phyloP scores from a whole-genome alignment of 2,329 filamentous ascomycete genomes.

The Ascochyta fabae region DNA sequence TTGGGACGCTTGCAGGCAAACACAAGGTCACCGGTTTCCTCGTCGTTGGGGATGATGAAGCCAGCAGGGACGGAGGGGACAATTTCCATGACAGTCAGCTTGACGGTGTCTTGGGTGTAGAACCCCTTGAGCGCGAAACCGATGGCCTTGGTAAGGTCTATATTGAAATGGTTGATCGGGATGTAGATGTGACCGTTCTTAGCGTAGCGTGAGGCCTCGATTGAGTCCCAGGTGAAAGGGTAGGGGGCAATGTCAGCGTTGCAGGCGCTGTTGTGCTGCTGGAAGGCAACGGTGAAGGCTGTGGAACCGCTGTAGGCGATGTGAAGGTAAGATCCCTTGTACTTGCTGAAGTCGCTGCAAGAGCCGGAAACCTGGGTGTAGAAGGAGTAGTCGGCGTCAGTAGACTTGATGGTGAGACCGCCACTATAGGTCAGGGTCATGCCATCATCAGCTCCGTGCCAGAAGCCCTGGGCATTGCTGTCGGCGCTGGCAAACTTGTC shows the following conservation, averaged over 20 bases:
- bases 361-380: conserved; percentile 63
- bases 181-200: conserved; percentile 67
- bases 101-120: conserved; percentile 59
- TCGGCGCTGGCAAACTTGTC: conserved; percentile 64
- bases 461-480: conserved; percentile 67
- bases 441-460: conserved; percentile 70
- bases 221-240: conserved; percentile 71
- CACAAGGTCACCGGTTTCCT: conserved; percentile 66
- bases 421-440: conserved; percentile 60
- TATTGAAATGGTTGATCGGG: conserved; percentile 69
- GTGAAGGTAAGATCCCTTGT: conserved; percentile 67
- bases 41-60: conserved; percentile 63
- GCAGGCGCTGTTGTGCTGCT: conserved; percentile 70
- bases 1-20: conserved; percentile 71
- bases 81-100: conserved; percentile 67
- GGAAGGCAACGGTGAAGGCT: conserved; percentile 68
- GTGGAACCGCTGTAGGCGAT: conserved; percentile 67
- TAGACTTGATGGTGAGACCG: conserved; percentile 63
- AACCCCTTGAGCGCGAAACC: conserved; percentile 71
- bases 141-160: conserved; percentile 62
- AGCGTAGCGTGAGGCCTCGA: conserved; percentile 68
- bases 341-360: conserved; percentile 63
- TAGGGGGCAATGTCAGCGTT: conserved; percentile 63
- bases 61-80: conserved; percentile 60
- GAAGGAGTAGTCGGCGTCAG: conserved; percentile 67